Evolutionary conservation across 2,329 filamentous ascomycete genomes (phyloP).

Genomic region (Colletotrichum australisinense): DNA sequence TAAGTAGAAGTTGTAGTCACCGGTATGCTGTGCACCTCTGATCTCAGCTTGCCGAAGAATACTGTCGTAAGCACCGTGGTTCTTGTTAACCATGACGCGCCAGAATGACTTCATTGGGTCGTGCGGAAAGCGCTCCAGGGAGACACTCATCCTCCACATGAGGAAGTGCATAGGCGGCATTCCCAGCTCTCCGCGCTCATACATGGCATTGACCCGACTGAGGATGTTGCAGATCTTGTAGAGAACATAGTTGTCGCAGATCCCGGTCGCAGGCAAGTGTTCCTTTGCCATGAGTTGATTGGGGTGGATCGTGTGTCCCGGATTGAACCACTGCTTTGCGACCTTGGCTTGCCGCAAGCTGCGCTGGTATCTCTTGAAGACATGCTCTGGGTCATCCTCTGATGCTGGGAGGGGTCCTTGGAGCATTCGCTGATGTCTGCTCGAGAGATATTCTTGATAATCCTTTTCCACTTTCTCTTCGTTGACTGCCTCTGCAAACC

Average conservation of each 20-base stretch:
- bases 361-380: conserved; percentile 13
- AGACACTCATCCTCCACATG: conserved; percentile 45
- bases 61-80: conserved; percentile 6
- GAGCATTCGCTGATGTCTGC: not conserved
- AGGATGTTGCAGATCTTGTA: conserved; percentile 49
- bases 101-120: not conserved
- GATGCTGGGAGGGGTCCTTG: not conserved
- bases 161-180: conserved; percentile 54
- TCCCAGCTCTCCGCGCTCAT: conserved; percentile 38
- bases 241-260: conserved; percentile 49
- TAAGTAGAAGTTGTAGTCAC: conserved; percentile 24
- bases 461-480: conserved; percentile 33
- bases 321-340: conserved; percentile 48
- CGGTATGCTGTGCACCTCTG: conserved; percentile 21
- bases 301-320: conserved; percentile 44
- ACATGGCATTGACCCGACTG: conserved; percentile 44
- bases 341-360: conserved; percentile 46
- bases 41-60: conserved; percentile 19
- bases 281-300: conserved; percentile 50
- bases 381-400: conserved; percentile 14
- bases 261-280: conserved; percentile 44
- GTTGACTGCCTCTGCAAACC: conserved; percentile 43
- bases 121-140: conserved; percentile 7
- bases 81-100: conserved; percentile 12
- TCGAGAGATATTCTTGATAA: conserved; percentile 9